Evolutionary conservation across 1,284 basidiomycete species (phyloP).

Genomic region (Hortiboletus rubellus): DNA sequence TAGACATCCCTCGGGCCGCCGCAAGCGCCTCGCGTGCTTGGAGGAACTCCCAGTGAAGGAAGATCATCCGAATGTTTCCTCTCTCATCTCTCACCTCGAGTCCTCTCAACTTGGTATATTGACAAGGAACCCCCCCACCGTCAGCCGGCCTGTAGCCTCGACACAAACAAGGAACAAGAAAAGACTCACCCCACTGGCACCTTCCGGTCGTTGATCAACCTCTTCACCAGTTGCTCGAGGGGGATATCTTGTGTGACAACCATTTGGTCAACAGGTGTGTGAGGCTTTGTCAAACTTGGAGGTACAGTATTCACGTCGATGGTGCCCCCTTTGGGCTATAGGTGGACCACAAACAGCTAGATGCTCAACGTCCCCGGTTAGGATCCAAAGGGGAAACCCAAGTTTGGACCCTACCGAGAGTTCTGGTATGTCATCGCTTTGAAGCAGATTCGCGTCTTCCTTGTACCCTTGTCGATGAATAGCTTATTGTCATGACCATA

Average conservation of each 20-base stretch:
- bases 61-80: conserved; percentile 47
- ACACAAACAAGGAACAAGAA: too few relatives aligned
- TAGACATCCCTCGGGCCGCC: conserved; percentile 33
- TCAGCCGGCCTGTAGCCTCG: not conserved
- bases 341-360: conserved; percentile 95
- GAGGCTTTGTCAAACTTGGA: conserved; percentile 92
- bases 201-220: conserved; percentile 86
- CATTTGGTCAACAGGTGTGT: conserved; percentile 99
- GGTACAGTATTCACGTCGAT: conserved; percentile 41
- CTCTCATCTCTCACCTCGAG: conserved; percentile 61
- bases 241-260: conserved; percentile 92
- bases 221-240: conserved; percentile 73
- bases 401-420: conserved; percentile 94
- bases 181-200: conserved; percentile 70
- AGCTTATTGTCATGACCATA: conserved; percentile 93
- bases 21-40: conserved; percentile 38
- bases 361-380: conserved; percentile 94
- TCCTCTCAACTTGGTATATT: conserved; percentile 70
- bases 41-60: conserved; percentile 70
- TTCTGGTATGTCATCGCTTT: conserved; percentile 53
- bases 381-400: conserved; percentile 90
- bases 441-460: not conserved
- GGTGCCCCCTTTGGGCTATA: conserved; percentile 28
- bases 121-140: too few relatives aligned
- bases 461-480: conserved; percentile 54